Evolutionary conservation across 306 rosid species (phyloP).

Genomic region (Prunus mira): DNA sequence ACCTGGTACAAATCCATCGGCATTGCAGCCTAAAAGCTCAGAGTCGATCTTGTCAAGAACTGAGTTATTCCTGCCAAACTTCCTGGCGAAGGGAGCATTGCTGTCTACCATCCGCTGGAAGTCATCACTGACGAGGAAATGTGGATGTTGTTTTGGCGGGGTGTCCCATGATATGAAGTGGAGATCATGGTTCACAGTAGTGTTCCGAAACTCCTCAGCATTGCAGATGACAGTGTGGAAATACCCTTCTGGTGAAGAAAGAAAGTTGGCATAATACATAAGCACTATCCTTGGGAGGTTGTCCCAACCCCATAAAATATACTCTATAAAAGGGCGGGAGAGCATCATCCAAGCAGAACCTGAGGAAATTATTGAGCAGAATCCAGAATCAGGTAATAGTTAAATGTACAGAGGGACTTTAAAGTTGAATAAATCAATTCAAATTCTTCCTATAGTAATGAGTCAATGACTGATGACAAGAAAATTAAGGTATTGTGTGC

Average conservation of each 20-base stretch:
- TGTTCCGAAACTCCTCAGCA: conserved; percentile 64
- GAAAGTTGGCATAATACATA: conserved; percentile 82
- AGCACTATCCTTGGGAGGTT: conserved; percentile 73
- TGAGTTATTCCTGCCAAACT: conserved; percentile 55
- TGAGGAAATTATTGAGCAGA: conserved; percentile 30
- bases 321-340: conserved; percentile 65
- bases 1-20: conserved; percentile 59
- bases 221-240: conserved; percentile 85
- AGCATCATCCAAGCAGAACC: conserved; percentile 97
- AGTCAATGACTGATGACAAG: neutral
- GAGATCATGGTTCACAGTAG: conserved; percentile 76
- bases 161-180: conserved; percentile 90
- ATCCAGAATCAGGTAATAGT: conserved; percentile 4
- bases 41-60: conserved; percentile 56
- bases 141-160: conserved; percentile 80
- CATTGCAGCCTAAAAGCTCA: conserved; percentile 49
- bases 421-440: conserved; percentile 2
- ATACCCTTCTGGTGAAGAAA: conserved; percentile 79
- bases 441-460: neutral
- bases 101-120: conserved; percentile 61
- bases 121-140: conserved; percentile 54
- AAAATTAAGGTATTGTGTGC: neutral
- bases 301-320: conserved; percentile 81
- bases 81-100: conserved; percentile 69
- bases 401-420: neutral